Base-by-base conservation (phyloP, 805 yeast species). In the Saturnispora hagleri region DNA sequence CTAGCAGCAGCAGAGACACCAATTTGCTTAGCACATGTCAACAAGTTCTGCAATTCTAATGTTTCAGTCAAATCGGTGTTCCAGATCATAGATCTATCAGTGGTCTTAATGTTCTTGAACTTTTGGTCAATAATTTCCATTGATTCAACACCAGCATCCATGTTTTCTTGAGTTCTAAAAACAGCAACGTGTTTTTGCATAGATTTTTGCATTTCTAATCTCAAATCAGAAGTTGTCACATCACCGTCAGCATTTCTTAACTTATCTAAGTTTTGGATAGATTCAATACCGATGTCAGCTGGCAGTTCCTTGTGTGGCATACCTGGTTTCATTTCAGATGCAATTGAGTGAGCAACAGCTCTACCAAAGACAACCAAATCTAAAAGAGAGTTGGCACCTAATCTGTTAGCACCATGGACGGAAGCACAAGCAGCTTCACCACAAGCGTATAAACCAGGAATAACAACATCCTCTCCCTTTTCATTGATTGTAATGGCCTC, bases 371-470 rank as follows among this genome's bases (percentile, higher is more conserved):
- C 98, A 57, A 91, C 99, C 70, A 91, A 76, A 73, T 91, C 99
- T 64, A 91, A 81, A 63, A 91, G 76, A 10, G 99, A 93, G 81
- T 91, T 91, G 60, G 99, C 99, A 72, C 99, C 99, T 61, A 91
- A 79, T 79, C 99, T 89, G 81, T 91, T 91, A 57, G 99, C 99
- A 74, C 99, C 99, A 69, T 91, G 99, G 54, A 91, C 99, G 35
- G 97, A 89, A 57, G 96, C 98, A 80, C 97, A 91, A 44, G 97
- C 99, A 59, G 95, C 90, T 77, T 91, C 99, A 79, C 99, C 99
- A 76, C 97, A 89, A 15, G 99, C 97, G 69, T 81, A 79, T 61
- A 91, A 78, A 65, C 99, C 99, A 65, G 91, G 93, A 56, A 91
- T 93, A 60, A 86, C 81, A 66, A 78, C 81, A 69, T 93, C 99